A percentile compares a stretch with the other conserved stretches of the same genome.
Conservation (phyloP, 345 rosid species). For the Salix dunnii region DNA sequence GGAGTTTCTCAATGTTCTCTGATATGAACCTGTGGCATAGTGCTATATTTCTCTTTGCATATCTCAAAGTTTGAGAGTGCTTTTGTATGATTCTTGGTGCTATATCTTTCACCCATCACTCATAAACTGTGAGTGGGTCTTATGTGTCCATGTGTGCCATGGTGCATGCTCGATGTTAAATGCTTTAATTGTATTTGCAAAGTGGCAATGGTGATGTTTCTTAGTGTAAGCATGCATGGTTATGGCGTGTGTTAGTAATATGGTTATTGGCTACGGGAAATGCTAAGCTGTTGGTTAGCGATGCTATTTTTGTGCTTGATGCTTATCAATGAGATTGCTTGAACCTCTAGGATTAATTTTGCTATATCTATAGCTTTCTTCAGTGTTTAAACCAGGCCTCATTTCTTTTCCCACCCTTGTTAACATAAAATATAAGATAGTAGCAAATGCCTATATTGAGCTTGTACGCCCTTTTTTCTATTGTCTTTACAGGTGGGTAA, state of each 20-base stretch:
- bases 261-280: background rate
- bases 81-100: background rate
- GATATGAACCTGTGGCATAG: no score
- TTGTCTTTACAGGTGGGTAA: constrained; percentile 43
- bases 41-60: background rate
- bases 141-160: no score
- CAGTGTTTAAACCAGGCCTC: background rate
- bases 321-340: background rate
- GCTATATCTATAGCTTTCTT: background rate
- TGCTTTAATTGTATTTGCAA: background rate
- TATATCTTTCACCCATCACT: background rate
- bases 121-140: no score
- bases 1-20: background rate
- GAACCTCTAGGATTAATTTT: background rate
- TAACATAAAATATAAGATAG: background rate
- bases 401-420: background rate
- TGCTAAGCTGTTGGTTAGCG: background rate
- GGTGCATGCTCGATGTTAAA: background rate
- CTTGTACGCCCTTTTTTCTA: background rate
- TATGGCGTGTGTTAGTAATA: background rate
- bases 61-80: background rate
- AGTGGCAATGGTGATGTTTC: background rate
- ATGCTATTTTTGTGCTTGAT: background rate
- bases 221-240: background rate
- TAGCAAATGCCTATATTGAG: constrained; percentile 8